Evolutionary conservation across 2,329 filamentous ascomycete genomes (phyloP).

Genomic region (Xylariaceae sp.): DNA sequence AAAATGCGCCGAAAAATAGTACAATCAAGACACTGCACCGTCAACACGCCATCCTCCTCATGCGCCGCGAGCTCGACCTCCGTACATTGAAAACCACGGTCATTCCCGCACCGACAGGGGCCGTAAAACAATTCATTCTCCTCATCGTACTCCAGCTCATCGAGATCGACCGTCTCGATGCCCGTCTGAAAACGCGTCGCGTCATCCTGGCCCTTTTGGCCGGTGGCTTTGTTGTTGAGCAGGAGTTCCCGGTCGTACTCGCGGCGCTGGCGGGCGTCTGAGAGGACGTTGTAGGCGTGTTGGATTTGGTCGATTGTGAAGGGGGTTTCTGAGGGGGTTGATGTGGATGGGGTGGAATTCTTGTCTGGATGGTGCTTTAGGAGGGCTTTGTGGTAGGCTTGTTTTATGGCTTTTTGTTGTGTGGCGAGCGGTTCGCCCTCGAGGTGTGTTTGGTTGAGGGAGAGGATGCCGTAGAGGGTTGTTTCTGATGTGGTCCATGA

Average conservation of each 20-base stretch:
- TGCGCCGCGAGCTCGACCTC: slow-evolving; percentile 57
- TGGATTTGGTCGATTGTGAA: slow-evolving; percentile 61
- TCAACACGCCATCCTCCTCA: slow-evolving; percentile 52
- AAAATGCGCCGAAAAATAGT: slow-evolving; percentile 62
- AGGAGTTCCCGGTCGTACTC: slow-evolving; percentile 51
- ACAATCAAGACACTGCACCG: slow-evolving; percentile 62
- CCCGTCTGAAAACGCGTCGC: slow-evolving; percentile 41
- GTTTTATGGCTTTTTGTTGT: slow-evolving; percentile 46
- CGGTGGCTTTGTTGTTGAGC: slow-evolving; percentile 1
- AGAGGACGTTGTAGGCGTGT: slow-evolving; percentile 52
- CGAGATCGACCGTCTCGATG: slow-evolving; percentile 59
- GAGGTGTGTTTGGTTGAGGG: slow-evolving; percentile 46
- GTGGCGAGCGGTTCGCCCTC: slow-evolving; percentile 39
- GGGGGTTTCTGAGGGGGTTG: slow-evolving; percentile 24
- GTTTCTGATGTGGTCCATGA: slow-evolving; percentile 31
- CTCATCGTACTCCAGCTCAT: slow-evolving; percentile 55
- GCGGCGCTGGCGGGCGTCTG: slow-evolving; percentile 42
- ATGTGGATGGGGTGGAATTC: slow-evolving; percentile 15
- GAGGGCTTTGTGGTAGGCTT: slow-evolving; percentile 59
- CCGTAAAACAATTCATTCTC: slow-evolving; percentile 47
- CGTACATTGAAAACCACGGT: slow-evolving; percentile 52
- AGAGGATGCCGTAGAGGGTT: slow-evolving; percentile 58
- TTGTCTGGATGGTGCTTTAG: slow-evolving; percentile 64
- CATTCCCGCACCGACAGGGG: slow-evolving; percentile 59
- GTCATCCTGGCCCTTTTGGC: slow-evolving; percentile 2